Evolutionary conservation across 768 basidiomycete species (phyloP).

Genomic region (Tricholoma hemisulphureum): DNA sequence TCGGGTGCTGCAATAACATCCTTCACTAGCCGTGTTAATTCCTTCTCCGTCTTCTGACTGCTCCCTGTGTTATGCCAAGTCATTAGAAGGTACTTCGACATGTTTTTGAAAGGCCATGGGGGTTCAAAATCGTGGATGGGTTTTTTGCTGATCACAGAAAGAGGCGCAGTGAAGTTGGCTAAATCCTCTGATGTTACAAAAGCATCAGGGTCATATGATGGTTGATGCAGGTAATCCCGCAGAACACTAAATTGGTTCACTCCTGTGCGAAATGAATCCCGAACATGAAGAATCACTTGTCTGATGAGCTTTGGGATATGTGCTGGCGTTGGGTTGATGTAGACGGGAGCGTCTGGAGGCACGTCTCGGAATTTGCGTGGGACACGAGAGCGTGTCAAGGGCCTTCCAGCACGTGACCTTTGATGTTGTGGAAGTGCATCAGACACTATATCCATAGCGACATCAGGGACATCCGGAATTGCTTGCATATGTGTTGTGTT

Average conservation of each 20-base stretch:
- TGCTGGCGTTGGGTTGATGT: too few species aligned
- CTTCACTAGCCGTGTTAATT: not conserved
- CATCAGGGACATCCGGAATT: too few species aligned
- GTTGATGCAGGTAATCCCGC: slow-evolving; percentile 16
- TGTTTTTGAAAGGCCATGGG: slow-evolving; percentile 19
- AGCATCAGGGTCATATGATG: slow-evolving; percentile 19
- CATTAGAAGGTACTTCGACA: not conserved
- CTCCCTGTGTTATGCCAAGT: not conserved
- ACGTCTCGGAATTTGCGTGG: not conserved
- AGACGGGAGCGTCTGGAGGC: not conserved
- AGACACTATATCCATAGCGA: too few species aligned
- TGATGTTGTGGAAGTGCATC: too few species aligned
- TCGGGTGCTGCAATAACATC: not conserved
- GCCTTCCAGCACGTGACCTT: too few species aligned
- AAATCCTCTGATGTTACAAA: slow-evolving; percentile 16
- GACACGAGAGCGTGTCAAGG: too few species aligned
- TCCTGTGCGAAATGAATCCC: slow-evolving; percentile 12
- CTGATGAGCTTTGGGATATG: too few species aligned
- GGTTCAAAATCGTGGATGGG: not conserved
- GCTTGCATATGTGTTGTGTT: too few species aligned
- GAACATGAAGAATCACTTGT: too few species aligned
- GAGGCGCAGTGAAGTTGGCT: slow-evolving; percentile 3
- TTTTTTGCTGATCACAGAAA: not conserved
- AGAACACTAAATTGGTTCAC: slow-evolving; percentile 1
- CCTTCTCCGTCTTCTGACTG: not conserved